A percentile compares a stretch with the other conserved stretches of the same genome.
phyloP scores from a whole-genome alignment of 192 early-diverging fungal species.

The Entrophospora sp. region DNA sequence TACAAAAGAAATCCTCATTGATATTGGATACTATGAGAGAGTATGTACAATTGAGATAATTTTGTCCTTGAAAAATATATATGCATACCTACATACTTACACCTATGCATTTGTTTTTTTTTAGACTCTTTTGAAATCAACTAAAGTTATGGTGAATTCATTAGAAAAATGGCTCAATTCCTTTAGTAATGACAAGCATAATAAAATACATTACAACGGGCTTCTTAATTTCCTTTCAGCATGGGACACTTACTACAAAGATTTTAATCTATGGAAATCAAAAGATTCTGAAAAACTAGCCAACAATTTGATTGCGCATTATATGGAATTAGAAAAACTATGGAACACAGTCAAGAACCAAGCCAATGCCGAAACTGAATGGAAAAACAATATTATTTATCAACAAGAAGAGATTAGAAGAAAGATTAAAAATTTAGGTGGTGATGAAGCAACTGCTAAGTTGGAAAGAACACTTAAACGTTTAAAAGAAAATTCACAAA shows the following conservation, averaged over 20 bases:
- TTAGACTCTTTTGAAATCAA: slow-evolving; percentile 27
- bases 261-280: slow-evolving; percentile 64
- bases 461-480: slow-evolving; percentile 21
- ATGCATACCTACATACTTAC: neutral
- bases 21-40: slow-evolving; percentile 43
- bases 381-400: slow-evolving; percentile 43
- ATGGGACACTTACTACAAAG: slow-evolving; percentile 46
- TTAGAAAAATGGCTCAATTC: slow-evolving; percentile 31
- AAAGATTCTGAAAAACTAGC: slow-evolving; percentile 52
- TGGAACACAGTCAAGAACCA: slow-evolving; percentile 49
- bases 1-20: slow-evolving; percentile 51
- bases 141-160: slow-evolving; percentile 23
- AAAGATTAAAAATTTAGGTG: slow-evolving; percentile 42
- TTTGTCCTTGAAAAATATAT: neutral
- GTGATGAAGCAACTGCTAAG: slow-evolving; percentile 30
- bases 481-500: slow-evolving; percentile 15
- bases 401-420: slow-evolving; percentile 44
- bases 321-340: slow-evolving; percentile 54
- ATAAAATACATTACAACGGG: slow-evolving; percentile 1
- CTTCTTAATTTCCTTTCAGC: slow-evolving; percentile 31
- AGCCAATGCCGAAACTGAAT: slow-evolving; percentile 44
- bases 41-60: slow-evolving; percentile 24
- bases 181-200: slow-evolving; percentile 1
- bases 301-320: slow-evolving; percentile 54
- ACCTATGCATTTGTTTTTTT: neutral